Conservation (phyloP, 805 yeast species). For the Candida yuanshanica region DNA sequence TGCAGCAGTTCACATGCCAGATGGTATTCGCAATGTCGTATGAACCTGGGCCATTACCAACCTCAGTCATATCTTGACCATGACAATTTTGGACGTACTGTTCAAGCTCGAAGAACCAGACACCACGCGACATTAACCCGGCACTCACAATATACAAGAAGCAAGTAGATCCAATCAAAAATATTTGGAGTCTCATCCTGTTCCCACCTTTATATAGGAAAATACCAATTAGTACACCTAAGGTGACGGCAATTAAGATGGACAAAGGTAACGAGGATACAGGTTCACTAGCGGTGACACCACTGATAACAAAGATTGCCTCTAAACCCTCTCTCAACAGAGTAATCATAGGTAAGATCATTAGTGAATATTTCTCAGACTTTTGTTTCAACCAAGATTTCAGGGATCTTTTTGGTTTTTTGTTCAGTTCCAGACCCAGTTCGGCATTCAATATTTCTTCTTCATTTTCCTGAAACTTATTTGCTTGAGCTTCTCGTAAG, state of each 20-base stretch:
- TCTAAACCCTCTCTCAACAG: constrained; percentile 88
- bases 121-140: constrained; percentile 81
- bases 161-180: constrained; percentile 71
- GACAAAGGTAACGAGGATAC: constrained; percentile 60
- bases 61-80: constrained; percentile 82
- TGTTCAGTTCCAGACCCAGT: constrained; percentile 4
- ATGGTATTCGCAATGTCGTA: constrained; percentile 73
- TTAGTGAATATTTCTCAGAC: constrained; percentile 58
- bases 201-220: constrained; percentile 74
- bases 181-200: constrained; percentile 67
- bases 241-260: constrained; percentile 48
- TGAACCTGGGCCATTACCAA: constrained; percentile 91
- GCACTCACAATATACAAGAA: constrained; percentile 83
- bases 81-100: constrained; percentile 63
- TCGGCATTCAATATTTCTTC: constrained; percentile 14
- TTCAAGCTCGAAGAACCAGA: constrained; percentile 86
- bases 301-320: constrained; percentile 88
- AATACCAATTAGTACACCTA: constrained; percentile 63
- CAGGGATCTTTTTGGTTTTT: not conserved
- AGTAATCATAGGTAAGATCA: constrained; percentile 76
- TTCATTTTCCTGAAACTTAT: constrained; percentile 12
- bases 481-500: constrained; percentile 12
- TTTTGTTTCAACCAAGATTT: constrained; percentile 13
- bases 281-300: constrained; percentile 75
- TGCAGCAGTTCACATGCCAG: constrained; percentile 96